These are phyloP conservation scores for Wallacemonas sp. DNA, from an alignment of 208 protist species.

Conservation along the genomic window DNA sequence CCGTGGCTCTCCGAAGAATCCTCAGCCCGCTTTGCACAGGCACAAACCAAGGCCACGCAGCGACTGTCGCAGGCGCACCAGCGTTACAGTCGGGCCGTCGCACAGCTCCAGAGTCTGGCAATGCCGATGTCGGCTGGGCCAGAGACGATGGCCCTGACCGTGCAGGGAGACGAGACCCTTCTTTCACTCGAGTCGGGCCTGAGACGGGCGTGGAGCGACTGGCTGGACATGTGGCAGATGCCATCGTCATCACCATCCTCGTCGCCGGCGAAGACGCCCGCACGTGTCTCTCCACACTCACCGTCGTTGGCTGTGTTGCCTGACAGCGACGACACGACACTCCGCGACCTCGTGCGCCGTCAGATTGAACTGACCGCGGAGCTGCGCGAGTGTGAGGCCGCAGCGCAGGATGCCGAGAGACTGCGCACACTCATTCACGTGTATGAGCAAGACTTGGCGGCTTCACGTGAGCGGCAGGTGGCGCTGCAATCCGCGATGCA, in stretches of 20 bases:
- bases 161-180: background rate
- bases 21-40: background rate
- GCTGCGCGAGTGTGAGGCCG: slow-evolving; percentile 30
- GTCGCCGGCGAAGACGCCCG: background rate
- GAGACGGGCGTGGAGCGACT: background rate
- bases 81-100: background rate
- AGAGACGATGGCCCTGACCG: background rate
- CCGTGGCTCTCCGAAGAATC: slow-evolving; percentile 2
- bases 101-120: background rate
- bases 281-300: background rate
- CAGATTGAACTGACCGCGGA: slow-evolving; percentile 35
- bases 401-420: slow-evolving; percentile 49
- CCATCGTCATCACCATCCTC: background rate
- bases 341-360: slow-evolving; percentile 17
- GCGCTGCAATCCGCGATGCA: slow-evolving; percentile 20
- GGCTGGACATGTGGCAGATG: background rate
- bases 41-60: background rate
- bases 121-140: background rate
- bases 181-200: background rate
- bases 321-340: background rate
- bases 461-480: slow-evolving; percentile 17
- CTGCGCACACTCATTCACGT: slow-evolving; percentile 38
- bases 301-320: background rate
- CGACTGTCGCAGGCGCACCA: background rate
- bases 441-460: slow-evolving; percentile 30